Evolutionary conservation across 2,329 filamentous ascomycete species (phyloP).

Genomic region (Colletotrichum spaethianum): DNA sequence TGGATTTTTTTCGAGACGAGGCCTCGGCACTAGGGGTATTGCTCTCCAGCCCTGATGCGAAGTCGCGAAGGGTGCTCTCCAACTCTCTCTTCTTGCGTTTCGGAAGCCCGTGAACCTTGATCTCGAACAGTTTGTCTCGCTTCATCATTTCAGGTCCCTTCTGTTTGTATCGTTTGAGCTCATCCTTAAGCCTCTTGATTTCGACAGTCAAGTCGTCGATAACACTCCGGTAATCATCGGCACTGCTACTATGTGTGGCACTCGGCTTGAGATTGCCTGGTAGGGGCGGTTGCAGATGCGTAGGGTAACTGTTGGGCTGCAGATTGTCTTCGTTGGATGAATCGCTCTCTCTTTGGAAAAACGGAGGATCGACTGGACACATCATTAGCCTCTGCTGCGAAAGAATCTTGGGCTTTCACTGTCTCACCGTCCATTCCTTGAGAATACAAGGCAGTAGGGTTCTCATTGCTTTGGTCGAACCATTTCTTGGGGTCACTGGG

Average conservation of each 20-base stretch:
- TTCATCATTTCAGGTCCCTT: slow-evolving; percentile 76
- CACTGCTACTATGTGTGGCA: slow-evolving; percentile 69
- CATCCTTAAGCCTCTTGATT: slow-evolving; percentile 83
- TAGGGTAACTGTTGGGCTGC: slow-evolving; percentile 40
- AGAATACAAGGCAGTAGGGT: slow-evolving; percentile 60
- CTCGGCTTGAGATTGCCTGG: slow-evolving; percentile 48
- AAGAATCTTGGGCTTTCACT: slow-evolving; percentile 13
- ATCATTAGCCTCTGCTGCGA: background rate
- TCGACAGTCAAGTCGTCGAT: slow-evolving; percentile 91
- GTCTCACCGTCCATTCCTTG: slow-evolving; percentile 63
- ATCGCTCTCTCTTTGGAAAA: slow-evolving; percentile 67
- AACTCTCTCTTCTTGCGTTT: slow-evolving; percentile 82
- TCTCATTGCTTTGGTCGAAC: slow-evolving; percentile 69
- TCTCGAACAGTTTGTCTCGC: slow-evolving; percentile 85
- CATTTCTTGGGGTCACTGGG: slow-evolving; percentile 67
- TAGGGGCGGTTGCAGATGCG: slow-evolving; percentile 45
- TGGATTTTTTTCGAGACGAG: slow-evolving; percentile 59
- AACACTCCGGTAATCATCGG: slow-evolving; percentile 83
- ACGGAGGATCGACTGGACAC: slow-evolving; percentile 64
- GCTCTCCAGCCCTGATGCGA: slow-evolving; percentile 63
- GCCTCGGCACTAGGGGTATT: slow-evolving; percentile 64
- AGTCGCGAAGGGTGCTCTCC: slow-evolving; percentile 80
- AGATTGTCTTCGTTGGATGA: slow-evolving; percentile 63
- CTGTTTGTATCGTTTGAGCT: slow-evolving; percentile 79
- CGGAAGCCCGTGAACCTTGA: slow-evolving; percentile 82